Conservation (phyloP, 1,139 yeast species). For the Meyerozyma smithsonii region DNA sequence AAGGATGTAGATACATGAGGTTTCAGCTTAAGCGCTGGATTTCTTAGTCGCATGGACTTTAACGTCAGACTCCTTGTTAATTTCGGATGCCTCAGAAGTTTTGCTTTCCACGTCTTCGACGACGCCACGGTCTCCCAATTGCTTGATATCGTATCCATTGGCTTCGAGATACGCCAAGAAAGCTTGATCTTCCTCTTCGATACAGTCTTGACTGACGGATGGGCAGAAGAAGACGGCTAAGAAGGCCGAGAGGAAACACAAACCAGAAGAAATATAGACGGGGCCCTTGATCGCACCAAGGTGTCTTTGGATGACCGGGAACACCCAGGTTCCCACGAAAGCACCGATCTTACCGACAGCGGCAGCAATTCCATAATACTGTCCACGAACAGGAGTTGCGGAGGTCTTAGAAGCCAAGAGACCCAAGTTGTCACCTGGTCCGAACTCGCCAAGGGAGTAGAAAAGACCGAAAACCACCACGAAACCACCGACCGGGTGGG, state of each 20-base stretch:
- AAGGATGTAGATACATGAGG: background rate
- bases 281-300: constrained; percentile 65
- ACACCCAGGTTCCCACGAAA: constrained; percentile 82
- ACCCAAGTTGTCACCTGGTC: constrained; percentile 93
- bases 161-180: constrained; percentile 60
- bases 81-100: constrained; percentile 1
- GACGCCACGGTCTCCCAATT: constrained; percentile 36
- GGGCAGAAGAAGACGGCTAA: constrained; percentile 74
- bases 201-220: constrained; percentile 76
- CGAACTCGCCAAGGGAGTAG: constrained; percentile 83
- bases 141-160: constrained; percentile 55
- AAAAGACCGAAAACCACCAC: constrained; percentile 86
- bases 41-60: background rate
- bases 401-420: constrained; percentile 80
- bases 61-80: background rate
- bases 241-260: constrained; percentile 68
- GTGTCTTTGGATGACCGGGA: constrained; percentile 59
- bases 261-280: constrained; percentile 73
- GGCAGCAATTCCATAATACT: constrained; percentile 87
- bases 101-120: constrained; percentile 12
- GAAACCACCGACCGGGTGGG: constrained; percentile 66
- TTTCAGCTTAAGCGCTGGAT: background rate
- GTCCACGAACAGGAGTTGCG: constrained; percentile 86
- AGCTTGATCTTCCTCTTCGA: constrained; percentile 67
- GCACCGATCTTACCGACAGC: constrained; percentile 91